Conservation (phyloP, 345 rosid species). For the Laguncularia racemosa region DNA sequence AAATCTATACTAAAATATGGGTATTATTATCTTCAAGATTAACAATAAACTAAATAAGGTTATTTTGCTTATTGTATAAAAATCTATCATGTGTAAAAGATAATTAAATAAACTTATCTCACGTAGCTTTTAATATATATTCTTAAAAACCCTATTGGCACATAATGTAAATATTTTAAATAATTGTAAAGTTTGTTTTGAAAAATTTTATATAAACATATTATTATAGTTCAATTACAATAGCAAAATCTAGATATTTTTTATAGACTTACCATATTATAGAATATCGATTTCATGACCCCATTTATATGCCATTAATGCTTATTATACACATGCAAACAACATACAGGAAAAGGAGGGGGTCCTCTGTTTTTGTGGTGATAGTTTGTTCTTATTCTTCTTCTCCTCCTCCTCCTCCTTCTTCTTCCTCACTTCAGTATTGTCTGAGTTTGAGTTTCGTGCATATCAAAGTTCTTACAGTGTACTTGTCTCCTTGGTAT, state of each 20-base stretch:
- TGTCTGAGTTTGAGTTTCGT: constrained; percentile 1
- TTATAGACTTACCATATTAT: constrained; percentile 10
- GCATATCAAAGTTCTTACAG: constrained; percentile 7
- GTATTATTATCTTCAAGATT: too few species aligned
- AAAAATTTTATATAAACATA: too few species aligned
- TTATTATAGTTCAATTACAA: too few species aligned
- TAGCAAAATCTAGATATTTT: not conserved
- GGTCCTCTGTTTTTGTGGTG: constrained; percentile 5
- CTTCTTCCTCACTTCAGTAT: constrained; percentile 3
- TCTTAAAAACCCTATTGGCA: too few species aligned
- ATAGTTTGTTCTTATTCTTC: constrained; percentile 13
- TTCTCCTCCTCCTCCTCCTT: constrained; percentile 11
- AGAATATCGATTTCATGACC: constrained; percentile 12
- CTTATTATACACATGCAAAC: constrained; percentile 38
- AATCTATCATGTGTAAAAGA: too few species aligned
- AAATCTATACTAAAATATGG: too few species aligned
- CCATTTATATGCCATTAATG: constrained; percentile 60
- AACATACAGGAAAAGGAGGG: not conserved
- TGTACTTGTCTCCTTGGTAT: not conserved
- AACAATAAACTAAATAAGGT: too few species aligned
- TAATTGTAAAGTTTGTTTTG: too few species aligned
- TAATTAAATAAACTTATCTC: too few species aligned
- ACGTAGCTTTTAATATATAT: too few species aligned
- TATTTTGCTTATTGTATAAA: too few species aligned
- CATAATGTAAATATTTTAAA: too few species aligned